Evolutionary conservation across 179 eudicot species (phyloP).

Genomic region (Silene coronaria): DNA sequence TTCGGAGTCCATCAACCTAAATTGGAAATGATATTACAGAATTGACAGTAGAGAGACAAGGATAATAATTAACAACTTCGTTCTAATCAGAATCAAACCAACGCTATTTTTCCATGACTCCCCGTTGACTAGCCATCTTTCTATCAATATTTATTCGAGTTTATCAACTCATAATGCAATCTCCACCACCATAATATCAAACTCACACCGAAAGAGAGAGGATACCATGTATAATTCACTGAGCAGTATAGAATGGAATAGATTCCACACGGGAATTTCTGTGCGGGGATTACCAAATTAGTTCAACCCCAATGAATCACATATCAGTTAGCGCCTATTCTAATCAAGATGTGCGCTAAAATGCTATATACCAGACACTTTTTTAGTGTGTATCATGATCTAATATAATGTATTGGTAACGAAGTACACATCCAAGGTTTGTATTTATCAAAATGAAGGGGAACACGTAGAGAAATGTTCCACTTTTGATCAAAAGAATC

Average conservation of each 20-base stretch:
- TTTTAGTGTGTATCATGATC: background rate
- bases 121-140: background rate
- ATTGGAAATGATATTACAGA: background rate
- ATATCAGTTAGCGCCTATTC: too few relatives aligned
- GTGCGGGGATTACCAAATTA: background rate
- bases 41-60: background rate
- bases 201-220: background rate
- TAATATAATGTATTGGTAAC: background rate
- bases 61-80: background rate
- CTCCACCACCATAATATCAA: background rate
- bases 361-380: background rate
- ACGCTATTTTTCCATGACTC: background rate
- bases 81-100: background rate
- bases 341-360: too few relatives aligned
- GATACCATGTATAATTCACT: background rate
- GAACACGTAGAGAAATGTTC: background rate
- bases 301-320: background rate
- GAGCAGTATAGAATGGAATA: background rate
- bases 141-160: background rate
- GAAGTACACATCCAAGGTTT: background rate
- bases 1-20: background rate
- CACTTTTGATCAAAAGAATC: background rate
- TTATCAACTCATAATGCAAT: background rate
- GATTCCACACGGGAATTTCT: background rate
- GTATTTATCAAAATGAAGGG: slow-evolving; percentile 3